Evolutionary conservation across 164 flowering plant genomes (phyloP).

Genomic region (Akebia trifoliata): DNA sequence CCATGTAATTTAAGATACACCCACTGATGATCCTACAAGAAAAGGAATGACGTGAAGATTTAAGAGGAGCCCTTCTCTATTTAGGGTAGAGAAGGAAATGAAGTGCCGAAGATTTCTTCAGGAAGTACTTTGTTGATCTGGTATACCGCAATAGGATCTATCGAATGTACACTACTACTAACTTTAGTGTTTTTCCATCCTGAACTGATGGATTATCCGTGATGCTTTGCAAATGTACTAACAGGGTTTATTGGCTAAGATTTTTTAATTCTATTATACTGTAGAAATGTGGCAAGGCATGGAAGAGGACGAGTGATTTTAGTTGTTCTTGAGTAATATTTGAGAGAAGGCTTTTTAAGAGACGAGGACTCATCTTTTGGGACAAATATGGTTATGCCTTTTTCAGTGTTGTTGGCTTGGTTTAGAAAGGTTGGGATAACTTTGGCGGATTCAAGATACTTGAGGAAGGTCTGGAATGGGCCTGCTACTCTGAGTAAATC

Average conservation of each 20-base stretch:
- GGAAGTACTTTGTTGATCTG: slow-evolving; percentile 73
- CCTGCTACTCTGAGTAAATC: slow-evolving; percentile 75
- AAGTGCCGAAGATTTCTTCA: slow-evolving; percentile 73
- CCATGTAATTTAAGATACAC: slow-evolving; percentile 30
- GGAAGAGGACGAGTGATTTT: slow-evolving; percentile 60
- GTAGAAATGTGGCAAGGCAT: slow-evolving; percentile 69
- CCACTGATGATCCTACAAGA: slow-evolving; percentile 22
- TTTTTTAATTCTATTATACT: slow-evolving; percentile 66
- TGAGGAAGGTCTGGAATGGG: slow-evolving; percentile 69
- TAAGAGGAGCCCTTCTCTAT: slow-evolving; percentile 22
- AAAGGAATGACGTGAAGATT: slow-evolving; percentile 21
- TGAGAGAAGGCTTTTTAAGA: slow-evolving; percentile 55
- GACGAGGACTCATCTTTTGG: slow-evolving; percentile 64
- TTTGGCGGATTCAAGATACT: slow-evolving; percentile 50
- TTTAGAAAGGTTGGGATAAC: slow-evolving; percentile 77
- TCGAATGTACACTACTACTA: slow-evolving; percentile 66
- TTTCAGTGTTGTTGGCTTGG: slow-evolving; percentile 78
- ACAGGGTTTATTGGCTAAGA: slow-evolving; percentile 58
- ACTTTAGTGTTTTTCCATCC: slow-evolving; percentile 69
- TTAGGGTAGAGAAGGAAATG: slow-evolving; percentile 47
- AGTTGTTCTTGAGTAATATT: slow-evolving; percentile 74
- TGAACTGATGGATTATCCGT: slow-evolving; percentile 52
- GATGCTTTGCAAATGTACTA: slow-evolving; percentile 57
- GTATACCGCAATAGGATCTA: slow-evolving; percentile 70
- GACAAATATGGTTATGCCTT: slow-evolving; percentile 81